These are phyloP conservation scores for Ophiostoma ulmi DNA, from an alignment of 2,329 filamentous ascomycete species.

Conservation along the genomic window DNA sequence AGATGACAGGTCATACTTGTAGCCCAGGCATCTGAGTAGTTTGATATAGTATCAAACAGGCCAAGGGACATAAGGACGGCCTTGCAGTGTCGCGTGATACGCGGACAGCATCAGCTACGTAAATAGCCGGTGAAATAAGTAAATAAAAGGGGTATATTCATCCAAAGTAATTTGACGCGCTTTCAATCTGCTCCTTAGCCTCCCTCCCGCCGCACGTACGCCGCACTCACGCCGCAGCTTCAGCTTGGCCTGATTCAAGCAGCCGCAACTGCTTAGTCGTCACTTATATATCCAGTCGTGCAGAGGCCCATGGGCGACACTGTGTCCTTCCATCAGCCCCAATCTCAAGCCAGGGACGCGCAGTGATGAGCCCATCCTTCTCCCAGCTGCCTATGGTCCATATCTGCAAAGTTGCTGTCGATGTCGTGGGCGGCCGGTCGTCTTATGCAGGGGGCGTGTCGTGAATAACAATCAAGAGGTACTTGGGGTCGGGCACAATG, in stretches of 20 bases:
- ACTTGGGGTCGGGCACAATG: slow-evolving; percentile 75
- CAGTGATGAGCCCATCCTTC: neutral
- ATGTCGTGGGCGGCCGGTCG: neutral
- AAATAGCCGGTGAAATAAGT: neutral
- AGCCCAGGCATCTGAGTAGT: no score
- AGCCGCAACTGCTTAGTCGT: neutral
- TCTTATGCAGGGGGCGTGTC: slow-evolving; percentile 65
- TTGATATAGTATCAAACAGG: no score
- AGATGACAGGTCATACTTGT: no score
- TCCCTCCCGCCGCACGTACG: no score
- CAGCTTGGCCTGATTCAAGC: no score
- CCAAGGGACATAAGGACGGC: no score
- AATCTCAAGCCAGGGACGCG: no score
- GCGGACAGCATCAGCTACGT: neutral
- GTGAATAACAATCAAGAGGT: slow-evolving; percentile 72
- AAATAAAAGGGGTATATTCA: neutral
- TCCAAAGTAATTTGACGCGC: neutral
- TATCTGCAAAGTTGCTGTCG: neutral
- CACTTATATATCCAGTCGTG: neutral
- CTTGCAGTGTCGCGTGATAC: neutral
- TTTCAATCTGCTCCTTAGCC: neutral
- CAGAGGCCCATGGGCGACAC: no score
- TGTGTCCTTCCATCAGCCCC: neutral
- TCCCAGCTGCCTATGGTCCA: neutral
- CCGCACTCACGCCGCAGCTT: no score